Evolutionary conservation across 495 filamentous ascomycete genomes (phyloP), one percentile per base, ranked within the genome.

Genomic region (Trichocladium antarcticum): DNA sequence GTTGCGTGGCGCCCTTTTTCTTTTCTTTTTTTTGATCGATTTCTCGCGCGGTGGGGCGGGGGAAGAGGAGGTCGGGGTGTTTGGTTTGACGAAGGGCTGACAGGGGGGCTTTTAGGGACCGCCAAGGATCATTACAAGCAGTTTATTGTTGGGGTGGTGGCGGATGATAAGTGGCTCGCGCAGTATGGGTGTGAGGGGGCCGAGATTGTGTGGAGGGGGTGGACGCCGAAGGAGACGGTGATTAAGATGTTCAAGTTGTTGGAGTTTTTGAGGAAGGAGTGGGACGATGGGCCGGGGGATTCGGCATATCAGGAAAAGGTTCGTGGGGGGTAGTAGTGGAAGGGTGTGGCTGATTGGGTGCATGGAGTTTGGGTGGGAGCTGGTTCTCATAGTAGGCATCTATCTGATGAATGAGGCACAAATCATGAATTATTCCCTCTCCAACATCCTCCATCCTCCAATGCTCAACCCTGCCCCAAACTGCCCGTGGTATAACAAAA

Each of bases 61-160:
- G 27, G 27, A 29, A 29, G 5, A 29, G 5, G 27, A 29, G n/a
- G n/a, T n/a, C n/a, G n/a, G n/a, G n/a, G n/a, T n/a, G n/a, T n/a
- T n/a, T n/a, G n/a, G n/a, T n/a, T n/a, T n/a, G n/a, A 6, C 4
- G 10, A 32, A 14, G 9, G 12, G 42, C 12, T 14, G 29, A 22
- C 17, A 1, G 1, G 5, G 28, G 46, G 20, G n/a, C 2, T 0
- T 3, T 5, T 11, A 52, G 49, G 49, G 49, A 41, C 42, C 2
- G 43, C 37, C 5, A 41, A 19, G 15, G 49, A 52, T 6, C 49
- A 52, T 7, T 52, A 52, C 37, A 52, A 52, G 37, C 36, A 52
- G 31, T 52, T 52, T 16, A 37, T 52, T 8, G 28, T 52, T 19
- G 31, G 49, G 1, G 37, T 52, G 16, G 43, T 46, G 28, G 42